These are phyloP conservation scores for Chenopodium berlandieri DNA, from an alignment of 148 eudicot species.

Conservation along the genomic window DNA sequence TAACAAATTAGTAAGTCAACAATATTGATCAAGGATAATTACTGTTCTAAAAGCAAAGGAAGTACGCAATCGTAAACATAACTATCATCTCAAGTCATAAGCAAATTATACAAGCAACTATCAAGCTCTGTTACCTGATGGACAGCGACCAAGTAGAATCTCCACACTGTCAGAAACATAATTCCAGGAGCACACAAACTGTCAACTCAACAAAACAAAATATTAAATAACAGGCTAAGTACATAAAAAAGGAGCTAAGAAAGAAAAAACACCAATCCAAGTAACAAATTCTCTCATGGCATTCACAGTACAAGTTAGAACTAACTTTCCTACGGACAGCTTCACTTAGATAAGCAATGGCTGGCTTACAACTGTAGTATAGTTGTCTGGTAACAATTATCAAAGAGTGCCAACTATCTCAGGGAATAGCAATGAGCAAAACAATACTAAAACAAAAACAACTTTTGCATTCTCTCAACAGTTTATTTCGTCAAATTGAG, in stretches of 20 bases:
- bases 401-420: not conserved
- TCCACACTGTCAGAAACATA: not conserved
- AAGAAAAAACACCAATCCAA: not conserved
- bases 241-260: not conserved
- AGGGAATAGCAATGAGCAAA: not conserved
- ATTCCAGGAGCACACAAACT: not conserved
- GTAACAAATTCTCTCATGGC: not conserved
- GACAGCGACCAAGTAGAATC: not conserved
- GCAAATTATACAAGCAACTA: not conserved
- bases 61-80: not conserved
- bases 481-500: not conserved
- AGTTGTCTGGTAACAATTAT: not conserved
- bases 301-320: not conserved
- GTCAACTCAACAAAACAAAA: not conserved
- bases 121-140: not conserved
- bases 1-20: not conserved
- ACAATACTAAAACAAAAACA: not conserved
- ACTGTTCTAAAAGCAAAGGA: not conserved
- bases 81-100: not conserved
- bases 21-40: not conserved
- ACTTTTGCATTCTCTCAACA: not conserved
- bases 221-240: not conserved
- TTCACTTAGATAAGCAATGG: not conserved
- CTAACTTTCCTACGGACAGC: not conserved
- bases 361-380: not conserved